Evolutionary conservation across 768 basidiomycete genomes (phyloP).

Genomic region (Gloeophyllum trabeum): DNA sequence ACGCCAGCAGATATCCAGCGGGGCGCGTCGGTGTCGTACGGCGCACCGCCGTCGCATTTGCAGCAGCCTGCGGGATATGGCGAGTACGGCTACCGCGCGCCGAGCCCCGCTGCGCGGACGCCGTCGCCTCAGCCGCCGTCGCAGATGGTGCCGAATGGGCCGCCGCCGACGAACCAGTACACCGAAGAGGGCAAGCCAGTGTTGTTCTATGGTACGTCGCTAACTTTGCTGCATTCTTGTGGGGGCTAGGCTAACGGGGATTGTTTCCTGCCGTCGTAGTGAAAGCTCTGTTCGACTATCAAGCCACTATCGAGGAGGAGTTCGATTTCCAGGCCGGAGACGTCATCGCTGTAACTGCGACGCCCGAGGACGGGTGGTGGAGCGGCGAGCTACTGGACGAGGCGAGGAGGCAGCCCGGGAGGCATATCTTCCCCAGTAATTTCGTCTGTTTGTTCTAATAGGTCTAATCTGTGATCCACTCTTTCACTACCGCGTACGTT

Average conservation of each 20-base stretch:
- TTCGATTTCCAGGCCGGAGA: conserved; percentile 95
- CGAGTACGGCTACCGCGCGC: conserved; percentile 23
- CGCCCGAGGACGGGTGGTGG: conserved; percentile 98
- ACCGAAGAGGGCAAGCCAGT: conserved; percentile 78
- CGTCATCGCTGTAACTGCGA: conserved; percentile 89
- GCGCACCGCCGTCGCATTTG: conserved; percentile 20
- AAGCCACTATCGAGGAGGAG: conserved; percentile 80
- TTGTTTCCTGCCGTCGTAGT: conserved; percentile 33
- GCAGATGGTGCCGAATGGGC: neutral
- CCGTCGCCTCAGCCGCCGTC: conserved; percentile 37
- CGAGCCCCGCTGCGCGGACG: conserved; percentile 30
- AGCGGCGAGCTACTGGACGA: conserved; percentile 81
- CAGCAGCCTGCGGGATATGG: conserved; percentile 21
- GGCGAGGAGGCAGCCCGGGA: conserved; percentile 52
- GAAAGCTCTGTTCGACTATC: conserved; percentile 84
- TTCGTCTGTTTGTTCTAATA: conserved; percentile 69
- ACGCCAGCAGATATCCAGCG: conserved; percentile 16
- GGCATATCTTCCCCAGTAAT: conserved; percentile 82
- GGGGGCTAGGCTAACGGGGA: too few species aligned
- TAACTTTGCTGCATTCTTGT: neutral
- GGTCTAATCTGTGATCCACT: too few species aligned
- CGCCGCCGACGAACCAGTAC: conserved; percentile 57
- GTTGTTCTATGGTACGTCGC: conserved; percentile 73
- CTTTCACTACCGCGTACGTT: too few species aligned
- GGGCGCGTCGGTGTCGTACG: conserved; percentile 19